Evolutionary conservation across 768 basidiomycete species (phyloP).

Genomic region (Rhodotorula toruloides): DNA sequence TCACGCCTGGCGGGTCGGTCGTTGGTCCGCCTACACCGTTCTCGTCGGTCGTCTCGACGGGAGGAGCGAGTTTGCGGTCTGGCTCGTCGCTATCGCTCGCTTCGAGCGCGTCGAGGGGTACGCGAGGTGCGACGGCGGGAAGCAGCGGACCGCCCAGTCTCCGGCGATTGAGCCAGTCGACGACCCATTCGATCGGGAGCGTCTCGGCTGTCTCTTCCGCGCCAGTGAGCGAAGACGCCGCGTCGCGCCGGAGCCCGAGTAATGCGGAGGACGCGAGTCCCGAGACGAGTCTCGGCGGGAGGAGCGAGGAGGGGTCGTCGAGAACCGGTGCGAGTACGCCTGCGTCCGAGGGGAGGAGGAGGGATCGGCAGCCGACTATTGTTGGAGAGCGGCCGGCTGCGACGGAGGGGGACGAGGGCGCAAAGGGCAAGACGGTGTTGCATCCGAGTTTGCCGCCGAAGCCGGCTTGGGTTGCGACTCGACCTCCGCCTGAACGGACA

Average conservation of each 20-base stretch:
- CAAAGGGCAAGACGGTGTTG: not conserved
- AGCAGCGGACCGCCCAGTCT: conserved; percentile 9
- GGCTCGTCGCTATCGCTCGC: not conserved
- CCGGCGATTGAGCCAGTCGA: conserved; percentile 12
- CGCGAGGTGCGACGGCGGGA: not conserved
- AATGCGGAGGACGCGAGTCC: not conserved
- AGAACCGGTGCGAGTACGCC: not conserved
- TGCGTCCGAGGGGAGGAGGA: not conserved
- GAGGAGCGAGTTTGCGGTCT: not conserved
- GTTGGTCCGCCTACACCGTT: not conserved
- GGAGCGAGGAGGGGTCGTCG: not conserved
- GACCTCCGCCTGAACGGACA: not conserved
- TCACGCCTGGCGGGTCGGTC: conserved; percentile 17
- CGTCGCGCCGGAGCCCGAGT: not conserved
- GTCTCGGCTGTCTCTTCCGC: not conserved
- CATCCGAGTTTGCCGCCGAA: conserved; percentile 35
- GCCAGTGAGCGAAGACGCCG: not conserved
- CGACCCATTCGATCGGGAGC: conserved; percentile 6
- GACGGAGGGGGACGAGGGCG: not conserved
- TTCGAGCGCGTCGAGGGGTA: conserved; percentile 10
- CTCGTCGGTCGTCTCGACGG: not conserved
- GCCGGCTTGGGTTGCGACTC: conserved; percentile 25
- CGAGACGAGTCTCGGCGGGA: not conserved
- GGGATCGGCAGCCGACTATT: conserved; percentile 17
- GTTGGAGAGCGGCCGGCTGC: not conserved